Evolutionary conservation across 495 filamentous ascomycete species (phyloP).

Genomic region (Xylaria intraflava): DNA sequence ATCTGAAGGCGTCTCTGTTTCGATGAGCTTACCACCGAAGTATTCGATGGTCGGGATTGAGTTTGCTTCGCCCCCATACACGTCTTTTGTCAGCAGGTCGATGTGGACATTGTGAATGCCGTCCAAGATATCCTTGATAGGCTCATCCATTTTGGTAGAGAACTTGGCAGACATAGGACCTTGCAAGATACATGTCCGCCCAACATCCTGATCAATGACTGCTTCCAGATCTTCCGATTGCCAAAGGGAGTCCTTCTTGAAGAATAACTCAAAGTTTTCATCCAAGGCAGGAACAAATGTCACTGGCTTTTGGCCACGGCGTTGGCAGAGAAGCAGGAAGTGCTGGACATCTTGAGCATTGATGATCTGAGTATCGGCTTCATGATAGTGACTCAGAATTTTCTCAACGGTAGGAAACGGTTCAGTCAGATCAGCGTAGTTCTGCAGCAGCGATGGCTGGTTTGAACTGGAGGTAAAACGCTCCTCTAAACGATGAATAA

Average conservation of each 20-base stretch:
- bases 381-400: constrained; percentile 76
- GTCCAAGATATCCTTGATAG: constrained; percentile 87
- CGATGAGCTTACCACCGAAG: constrained; percentile 77
- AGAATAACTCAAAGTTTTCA: constrained; percentile 94
- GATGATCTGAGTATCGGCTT: constrained; percentile 83
- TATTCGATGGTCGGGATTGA: constrained; percentile 84
- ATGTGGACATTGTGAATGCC: constrained; percentile 86
- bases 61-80: constrained; percentile 67
- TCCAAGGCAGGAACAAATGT: constrained; percentile 91
- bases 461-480: constrained; percentile 67
- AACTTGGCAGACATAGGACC: constrained; percentile 91
- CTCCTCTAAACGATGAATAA: constrained; percentile 92
- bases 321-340: constrained; percentile 88
- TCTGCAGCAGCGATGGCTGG: constrained; percentile 73
- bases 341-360: constrained; percentile 96
- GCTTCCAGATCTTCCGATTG: constrained; percentile 96
- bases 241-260: constrained; percentile 99
- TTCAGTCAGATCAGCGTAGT: constrained; percentile 76
- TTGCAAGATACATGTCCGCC: constrained; percentile 89
- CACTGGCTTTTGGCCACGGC: constrained; percentile 89
- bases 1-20: constrained; percentile 55
- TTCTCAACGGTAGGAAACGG: constrained; percentile 70
- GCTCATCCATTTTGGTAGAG: constrained; percentile 81
- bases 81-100: constrained; percentile 63
- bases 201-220: constrained; percentile 92